Percentiles rank a stretch among this genome's conserved stretches.
Conservation (phyloP, 148 eudicot genomes). For the Dianthus caryophyllus region DNA sequence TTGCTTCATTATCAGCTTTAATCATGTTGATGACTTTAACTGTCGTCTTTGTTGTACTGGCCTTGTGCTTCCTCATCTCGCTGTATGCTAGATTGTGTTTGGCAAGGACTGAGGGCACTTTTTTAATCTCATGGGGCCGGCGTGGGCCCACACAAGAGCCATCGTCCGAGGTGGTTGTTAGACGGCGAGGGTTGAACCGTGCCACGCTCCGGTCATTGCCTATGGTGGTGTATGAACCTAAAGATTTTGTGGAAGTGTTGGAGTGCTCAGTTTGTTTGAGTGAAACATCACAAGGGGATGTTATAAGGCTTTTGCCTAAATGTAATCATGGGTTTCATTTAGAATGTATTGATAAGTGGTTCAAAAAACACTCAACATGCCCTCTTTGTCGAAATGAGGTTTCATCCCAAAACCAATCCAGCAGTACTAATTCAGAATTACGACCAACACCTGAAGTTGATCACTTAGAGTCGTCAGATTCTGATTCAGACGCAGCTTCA, state of each 20-base stretch:
- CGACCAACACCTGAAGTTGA: not conserved
- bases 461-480: too few species aligned
- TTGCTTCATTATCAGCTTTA: slow-evolving; percentile 38
- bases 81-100: slow-evolving; percentile 50
- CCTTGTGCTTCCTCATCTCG: slow-evolving; percentile 46
- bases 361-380: slow-evolving; percentile 77
- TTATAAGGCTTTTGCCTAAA: slow-evolving; percentile 57
- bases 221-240: slow-evolving; percentile 30
- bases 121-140: slow-evolving; percentile 34
- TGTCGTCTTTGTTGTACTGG: slow-evolving; percentile 42
- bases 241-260: slow-evolving; percentile 51
- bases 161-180: not conserved
- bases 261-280: slow-evolving; percentile 80
- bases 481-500: not conserved
- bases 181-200: slow-evolving; percentile 53
- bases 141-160: slow-evolving; percentile 27
- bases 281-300: slow-evolving; percentile 56
- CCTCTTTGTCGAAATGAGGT: slow-evolving; percentile 68
- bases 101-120: slow-evolving; percentile 31
- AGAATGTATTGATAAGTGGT: slow-evolving; percentile 88
- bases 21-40: slow-evolving; percentile 41
- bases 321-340: slow-evolving; percentile 85
- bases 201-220: slow-evolving; percentile 55
- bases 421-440: not conserved
- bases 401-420: not conserved